phyloP scores from a whole-genome alignment of 1,139 yeast genomes.

The Yamadazyma epiphylla region DNA sequence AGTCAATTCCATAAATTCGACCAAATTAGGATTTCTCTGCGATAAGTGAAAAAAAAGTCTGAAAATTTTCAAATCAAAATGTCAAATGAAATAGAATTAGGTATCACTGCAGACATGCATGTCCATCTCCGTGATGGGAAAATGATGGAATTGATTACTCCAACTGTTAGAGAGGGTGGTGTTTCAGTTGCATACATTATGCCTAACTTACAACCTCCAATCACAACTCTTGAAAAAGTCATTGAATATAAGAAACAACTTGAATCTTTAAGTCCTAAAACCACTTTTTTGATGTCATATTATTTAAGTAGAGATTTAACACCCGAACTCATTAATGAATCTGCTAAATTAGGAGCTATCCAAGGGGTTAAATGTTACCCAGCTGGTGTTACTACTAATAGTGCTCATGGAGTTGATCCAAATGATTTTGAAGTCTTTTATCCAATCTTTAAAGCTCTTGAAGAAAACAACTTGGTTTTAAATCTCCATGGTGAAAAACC shows the following conservation, averaged over 20 bases:
- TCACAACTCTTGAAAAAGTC: slow-evolving; percentile 76
- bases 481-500: slow-evolving; percentile 97
- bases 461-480: slow-evolving; percentile 68
- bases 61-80: neutral
- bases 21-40: too few species aligned
- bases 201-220: slow-evolving; percentile 95
- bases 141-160: slow-evolving; percentile 90
- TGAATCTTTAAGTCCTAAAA: slow-evolving; percentile 68
- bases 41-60: slow-evolving; percentile 10
- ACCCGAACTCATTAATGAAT: slow-evolving; percentile 77
- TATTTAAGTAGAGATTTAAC: slow-evolving; percentile 76
- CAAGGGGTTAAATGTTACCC: slow-evolving; percentile 94
- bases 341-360: slow-evolving; percentile 68
- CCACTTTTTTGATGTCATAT: slow-evolving; percentile 88
- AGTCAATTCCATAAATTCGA: too few species aligned
- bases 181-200: slow-evolving; percentile 85
- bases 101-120: slow-evolving; percentile 91
- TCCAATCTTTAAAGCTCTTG: slow-evolving; percentile 86
- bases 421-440: slow-evolving; percentile 85
- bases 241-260: slow-evolving; percentile 63
- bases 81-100: slow-evolving; percentile 50
- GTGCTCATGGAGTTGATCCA: slow-evolving; percentile 89
- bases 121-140: slow-evolving; percentile 92
- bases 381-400: slow-evolving; percentile 97
- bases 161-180: slow-evolving; percentile 89